phyloP scores from a whole-genome alignment of 345 rosid species.

The Mallotus nudiflorus region DNA sequence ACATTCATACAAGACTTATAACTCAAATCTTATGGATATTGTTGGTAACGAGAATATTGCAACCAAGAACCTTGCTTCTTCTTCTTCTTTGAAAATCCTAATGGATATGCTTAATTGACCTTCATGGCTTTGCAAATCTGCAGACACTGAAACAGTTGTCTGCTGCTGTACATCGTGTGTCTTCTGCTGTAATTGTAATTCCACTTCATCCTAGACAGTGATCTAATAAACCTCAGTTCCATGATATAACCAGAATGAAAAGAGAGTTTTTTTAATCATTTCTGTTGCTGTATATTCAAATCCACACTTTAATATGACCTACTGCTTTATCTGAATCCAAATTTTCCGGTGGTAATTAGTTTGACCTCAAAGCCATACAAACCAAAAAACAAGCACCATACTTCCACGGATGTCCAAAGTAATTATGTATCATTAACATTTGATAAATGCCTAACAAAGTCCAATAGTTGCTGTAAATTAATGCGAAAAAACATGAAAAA shows the following conservation, averaged over 20 bases:
- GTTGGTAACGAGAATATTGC: constrained; percentile 5
- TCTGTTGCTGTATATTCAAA: too few relatives aligned
- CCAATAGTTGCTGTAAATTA: neutral
- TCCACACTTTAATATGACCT: neutral
- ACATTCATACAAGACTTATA: constrained; percentile 20
- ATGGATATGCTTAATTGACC: constrained; percentile 4
- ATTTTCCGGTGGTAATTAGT: neutral
- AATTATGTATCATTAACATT: neutral
- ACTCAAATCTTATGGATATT: constrained; percentile 6
- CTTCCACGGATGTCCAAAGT: neutral
- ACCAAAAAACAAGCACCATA: neutral
- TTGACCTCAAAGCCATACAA: neutral
- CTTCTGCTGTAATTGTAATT: constrained; percentile 18
- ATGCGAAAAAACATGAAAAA: neutral
- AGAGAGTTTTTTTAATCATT: neutral
- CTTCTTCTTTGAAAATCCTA: constrained; percentile 18
- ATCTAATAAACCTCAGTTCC: neutral
- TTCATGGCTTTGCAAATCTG: constrained; percentile 18
- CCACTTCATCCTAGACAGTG: constrained; percentile 20
- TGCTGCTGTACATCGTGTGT: constrained; percentile 4
- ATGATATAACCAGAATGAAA: neutral
- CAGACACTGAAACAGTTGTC: constrained; percentile 22
- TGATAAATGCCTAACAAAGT: neutral
- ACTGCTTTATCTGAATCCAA: neutral
- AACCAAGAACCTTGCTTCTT: constrained; percentile 23